Conservation (phyloP, 1,284 basidiomycete species). For the Cryptococcus sp. region DNA sequence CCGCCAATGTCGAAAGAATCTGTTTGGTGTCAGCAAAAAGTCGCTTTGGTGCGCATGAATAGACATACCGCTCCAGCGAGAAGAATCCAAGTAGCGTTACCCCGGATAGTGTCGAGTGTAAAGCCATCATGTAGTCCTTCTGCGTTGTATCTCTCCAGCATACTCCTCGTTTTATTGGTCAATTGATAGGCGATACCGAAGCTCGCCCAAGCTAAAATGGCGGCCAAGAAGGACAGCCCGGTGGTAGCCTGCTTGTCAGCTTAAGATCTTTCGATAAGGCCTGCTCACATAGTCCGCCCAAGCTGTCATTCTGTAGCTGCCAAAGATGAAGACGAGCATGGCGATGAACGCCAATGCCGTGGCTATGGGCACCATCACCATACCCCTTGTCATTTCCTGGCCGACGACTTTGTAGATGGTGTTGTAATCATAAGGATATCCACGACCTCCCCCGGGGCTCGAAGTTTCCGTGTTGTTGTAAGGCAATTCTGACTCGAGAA, state of each 20-base stretch:
- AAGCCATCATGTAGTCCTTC: neutral
- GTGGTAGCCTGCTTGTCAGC: neutral
- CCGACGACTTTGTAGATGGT: neutral
- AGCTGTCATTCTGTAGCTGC: neutral
- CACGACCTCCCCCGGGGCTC: neutral
- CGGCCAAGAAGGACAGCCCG: neutral
- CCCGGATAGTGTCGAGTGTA: neutral
- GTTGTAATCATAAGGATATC: neutral
- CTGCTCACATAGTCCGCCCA: neutral
- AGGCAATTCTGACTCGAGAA: no score
- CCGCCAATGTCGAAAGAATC: no score
- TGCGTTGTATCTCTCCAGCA: neutral
- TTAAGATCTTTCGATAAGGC: neutral
- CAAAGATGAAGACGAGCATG: neutral
- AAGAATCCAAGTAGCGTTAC: neutral
- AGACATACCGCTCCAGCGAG: neutral
- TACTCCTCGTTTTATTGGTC: neutral
- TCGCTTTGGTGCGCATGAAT: no score
- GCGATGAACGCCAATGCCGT: neutral
- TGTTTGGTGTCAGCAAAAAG: no score
- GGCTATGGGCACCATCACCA: neutral
- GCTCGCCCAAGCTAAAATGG: neutral
- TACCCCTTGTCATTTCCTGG: neutral
- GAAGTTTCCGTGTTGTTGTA: no score
- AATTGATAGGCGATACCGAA: neutral